Evolutionary conservation across 768 basidiomycete genomes (phyloP), one percentile per base, ranked within the genome.

Genomic region (Boletellus emodensis): DNA sequence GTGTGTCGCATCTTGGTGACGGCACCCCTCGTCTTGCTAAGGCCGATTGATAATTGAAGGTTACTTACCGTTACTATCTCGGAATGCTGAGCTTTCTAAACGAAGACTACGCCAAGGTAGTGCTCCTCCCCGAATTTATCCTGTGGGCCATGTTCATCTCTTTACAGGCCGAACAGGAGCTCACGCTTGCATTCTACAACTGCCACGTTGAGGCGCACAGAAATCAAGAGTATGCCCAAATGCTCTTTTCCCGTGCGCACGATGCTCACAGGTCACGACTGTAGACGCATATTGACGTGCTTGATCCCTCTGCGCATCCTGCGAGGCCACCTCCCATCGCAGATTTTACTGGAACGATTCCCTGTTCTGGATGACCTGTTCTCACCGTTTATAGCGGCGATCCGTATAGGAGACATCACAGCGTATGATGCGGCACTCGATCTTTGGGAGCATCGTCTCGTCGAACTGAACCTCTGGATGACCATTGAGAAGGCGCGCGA

Each of bases 81-180:
- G 96, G 95, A 55, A 90, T 97, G 84, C 76, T 98, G 53, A 86
- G 83, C 62, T 97, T 98, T 71, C 69, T 97, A 53, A 90, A 90
- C 61, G 96, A 97, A 65, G 88, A 95, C 43, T 94, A 91, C 62
- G 75, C 73, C 35, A 92, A 92, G 73, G 91, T 86, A 42, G 30
- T 66, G 55, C 34, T 41, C 12, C n/a, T 46, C 12, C 30, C 30
- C 40, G 46, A 12, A 26, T 24, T 15, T n/a, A 20, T 13, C 12
- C 6, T 12, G 26, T 35, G 1, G 24, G 9, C 24, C 37, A 41
- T 30, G 38, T 56, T 55, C n/a, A 57, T 17, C 41, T 20, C 24
- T 14, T n/a, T 18, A 17, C 38, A 93, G 89, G 82, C 92, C 40
- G 88, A 94, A 66, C 79, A 88, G 67, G 86, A 96, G 63, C 78